Percentiles rank a stretch among this genome's conserved stretches.
These are phyloP conservation scores for Penicillium fuscoglaucum DNA, from an alignment of 2,329 filamentous ascomycete species.

Conservation along the genomic window DNA sequence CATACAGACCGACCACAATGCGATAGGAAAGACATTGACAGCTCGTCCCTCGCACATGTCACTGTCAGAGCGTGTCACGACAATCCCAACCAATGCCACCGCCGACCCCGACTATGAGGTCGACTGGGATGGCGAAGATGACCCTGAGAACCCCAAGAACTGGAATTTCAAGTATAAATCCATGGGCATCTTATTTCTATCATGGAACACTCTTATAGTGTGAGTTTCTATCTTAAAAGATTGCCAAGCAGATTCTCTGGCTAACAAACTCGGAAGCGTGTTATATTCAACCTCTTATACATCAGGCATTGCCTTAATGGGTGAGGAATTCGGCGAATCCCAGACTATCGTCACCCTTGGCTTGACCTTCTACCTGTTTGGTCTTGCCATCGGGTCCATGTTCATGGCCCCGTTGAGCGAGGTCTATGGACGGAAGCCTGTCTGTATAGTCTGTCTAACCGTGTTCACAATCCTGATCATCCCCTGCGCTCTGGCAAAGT, in stretches of 20 bases:
- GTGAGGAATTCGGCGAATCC: conserved; percentile 61
- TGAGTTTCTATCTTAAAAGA: conserved; percentile 29
- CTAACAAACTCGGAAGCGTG: conserved; percentile 47
- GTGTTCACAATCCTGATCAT: conserved; percentile 69
- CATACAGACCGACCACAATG: conserved; percentile 29
- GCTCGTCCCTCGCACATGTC: conserved; percentile 37
- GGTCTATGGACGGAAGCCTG: conserved; percentile 50
- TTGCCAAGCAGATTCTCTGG: neutral
- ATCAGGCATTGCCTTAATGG: conserved; percentile 67
- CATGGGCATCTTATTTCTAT: conserved; percentile 56
- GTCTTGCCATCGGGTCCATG: conserved; percentile 69
- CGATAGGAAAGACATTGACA: conserved; percentile 30
- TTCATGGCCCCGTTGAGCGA: conserved; percentile 68
- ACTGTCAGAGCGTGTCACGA: conserved; percentile 45
- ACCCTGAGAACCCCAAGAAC: conserved; percentile 65
- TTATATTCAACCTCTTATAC: conserved; percentile 80
- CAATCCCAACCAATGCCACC: conserved; percentile 48
- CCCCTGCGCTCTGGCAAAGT: conserved; percentile 69
- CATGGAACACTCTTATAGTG: conserved; percentile 59
- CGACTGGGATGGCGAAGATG: conserved; percentile 64
- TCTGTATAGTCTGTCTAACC: conserved; percentile 67
- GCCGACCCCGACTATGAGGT: conserved; percentile 67
- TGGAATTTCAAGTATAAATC: conserved; percentile 64
- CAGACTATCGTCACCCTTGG: conserved; percentile 69
- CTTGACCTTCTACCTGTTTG: conserved; percentile 75